Conservation (phyloP, 1,284 basidiomycete genomes). For the Ganoderma multipileum region DNA sequence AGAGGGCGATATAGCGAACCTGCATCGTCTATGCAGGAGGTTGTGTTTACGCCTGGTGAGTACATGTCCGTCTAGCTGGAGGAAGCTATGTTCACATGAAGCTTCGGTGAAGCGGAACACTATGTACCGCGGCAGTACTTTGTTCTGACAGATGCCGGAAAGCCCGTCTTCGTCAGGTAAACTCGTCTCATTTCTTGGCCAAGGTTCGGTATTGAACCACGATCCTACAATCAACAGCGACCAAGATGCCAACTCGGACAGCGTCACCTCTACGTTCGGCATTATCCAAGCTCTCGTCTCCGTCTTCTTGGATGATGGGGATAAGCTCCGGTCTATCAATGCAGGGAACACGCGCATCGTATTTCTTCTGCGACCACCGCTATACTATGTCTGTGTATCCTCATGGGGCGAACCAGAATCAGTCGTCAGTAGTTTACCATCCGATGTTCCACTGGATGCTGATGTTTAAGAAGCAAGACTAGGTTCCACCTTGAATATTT, state of each 20-base stretch:
- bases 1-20: conserved; percentile 33
- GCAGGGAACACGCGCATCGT: conserved; percentile 81
- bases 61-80: neutral
- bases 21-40: conserved; percentile 36
- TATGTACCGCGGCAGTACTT: conserved; percentile 85
- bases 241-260: conserved; percentile 61
- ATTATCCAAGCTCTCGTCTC: conserved; percentile 96
- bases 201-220: neutral
- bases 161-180: conserved; percentile 89
- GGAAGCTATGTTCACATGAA: neutral
- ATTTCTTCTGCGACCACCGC: conserved; percentile 84
- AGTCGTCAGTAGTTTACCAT: conserved; percentile 68
- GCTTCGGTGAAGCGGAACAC: conserved; percentile 39
- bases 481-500: conserved; percentile 94
- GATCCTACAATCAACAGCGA: conserved; percentile 16
- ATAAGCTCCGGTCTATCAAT: conserved; percentile 83
- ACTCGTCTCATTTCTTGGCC: conserved; percentile 23
- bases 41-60: conserved; percentile 38
- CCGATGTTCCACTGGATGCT: conserved; percentile 25
- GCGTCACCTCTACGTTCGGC: conserved; percentile 84
- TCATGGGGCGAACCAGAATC: conserved; percentile 94
- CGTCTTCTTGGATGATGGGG: conserved; percentile 86
- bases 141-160: conserved; percentile 93
- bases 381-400: conserved; percentile 92
- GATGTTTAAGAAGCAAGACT: conserved; percentile 73